Base-by-base conservation (phyloP, 140 eudicot genomes). In the Flaveria floridana region DNA sequence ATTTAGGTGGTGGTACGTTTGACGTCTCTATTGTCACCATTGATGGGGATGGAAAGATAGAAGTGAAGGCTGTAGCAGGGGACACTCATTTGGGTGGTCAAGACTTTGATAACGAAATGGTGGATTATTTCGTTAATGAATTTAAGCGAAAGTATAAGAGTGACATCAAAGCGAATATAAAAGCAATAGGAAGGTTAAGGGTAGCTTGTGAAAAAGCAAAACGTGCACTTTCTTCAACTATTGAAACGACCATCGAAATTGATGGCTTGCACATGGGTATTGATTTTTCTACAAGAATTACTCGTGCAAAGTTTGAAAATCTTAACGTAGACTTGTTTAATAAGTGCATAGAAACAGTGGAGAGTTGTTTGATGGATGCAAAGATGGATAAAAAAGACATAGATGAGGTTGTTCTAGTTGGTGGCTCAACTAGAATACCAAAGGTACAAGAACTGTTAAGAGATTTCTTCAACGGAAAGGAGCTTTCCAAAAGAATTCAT, bases 121-220 rank as follows among this genome's bases (percentile, higher is more conserved):
- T 65, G 26, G 47, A 74, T 28, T 52, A 59, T 46, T 61, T 61
- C 13, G 19, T 74, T 8, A 44, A 74, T 6, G 71, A 74, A 16
- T 61, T 74, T 11, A 42, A 74, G 0, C 46, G 46, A 28, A 46
- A 74, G 48, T 13, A 74, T 19, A 46, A 47, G 61, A 6, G 37
- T 19, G 71, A 61, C 47, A 28, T 74, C 61, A 46, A 20, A 13
- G 59, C 6, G 10, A 74, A 74, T 28, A 12, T 11, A 5, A 74
- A 74, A 59, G 78, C 78, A 14, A 6, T 46, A 7, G 61, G 59
- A 70, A 74, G 78, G 12, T 74, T 74, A 25, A 61, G 78, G 67
- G 76, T 16, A 6, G 67, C 76, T 2, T 55, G 66, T 53, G 76
- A 72, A 53, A 56, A 37, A 13, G 78, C 78, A 13, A 74, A 74